Evolutionary conservation across 768 basidiomycete genomes (phyloP), one percentile per base, ranked within the genome.

Genomic region (Pulveroboletus ravenelii): DNA sequence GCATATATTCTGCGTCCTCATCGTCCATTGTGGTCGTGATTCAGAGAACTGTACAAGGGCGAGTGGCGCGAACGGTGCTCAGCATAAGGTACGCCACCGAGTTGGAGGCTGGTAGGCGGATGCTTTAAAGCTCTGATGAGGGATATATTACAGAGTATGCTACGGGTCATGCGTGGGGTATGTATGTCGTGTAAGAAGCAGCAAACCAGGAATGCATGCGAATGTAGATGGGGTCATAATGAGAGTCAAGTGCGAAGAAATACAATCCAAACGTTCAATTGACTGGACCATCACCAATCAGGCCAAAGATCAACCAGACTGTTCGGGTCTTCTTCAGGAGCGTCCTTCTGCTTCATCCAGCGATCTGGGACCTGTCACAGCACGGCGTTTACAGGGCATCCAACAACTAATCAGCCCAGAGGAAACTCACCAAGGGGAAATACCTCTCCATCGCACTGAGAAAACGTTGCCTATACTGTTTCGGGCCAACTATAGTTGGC

Each of bases 401-500:
- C 34, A 34, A 31, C 30, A 10, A 25, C 25, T 2, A 41, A 38
- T 13, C 17, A 13, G 38, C 18, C 29, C 14, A 29, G 2, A 12
- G 8, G 17, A 45, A 41, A 71, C 80, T 66, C 57, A 91, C 91
- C 70, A 93, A 58, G 40, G 89, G 87, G 63, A 93, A 90, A 65
- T 93, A 93, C 35, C 89, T 78, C 60, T 93, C 90, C 90, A 92
- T 92, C 0, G 90, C 89, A 55, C 82, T 82, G 52, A 87, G 73
- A 68, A 93, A 93, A 30, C 90, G 79, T 49, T 90, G 87, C 59
- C 89, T 78, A 72, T 98, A 98, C 67, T 94, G 91, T 64, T 85
- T 93, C 3, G 95, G 95, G 3, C 93, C 95, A 23, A 97, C 89
- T 60, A 99, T 94, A 0, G 95, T 98, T 0, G 96, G 95, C 56